Base-by-base conservation (phyloP, 169 alveolate genomes). In the Plasmodium malariae region DNA sequence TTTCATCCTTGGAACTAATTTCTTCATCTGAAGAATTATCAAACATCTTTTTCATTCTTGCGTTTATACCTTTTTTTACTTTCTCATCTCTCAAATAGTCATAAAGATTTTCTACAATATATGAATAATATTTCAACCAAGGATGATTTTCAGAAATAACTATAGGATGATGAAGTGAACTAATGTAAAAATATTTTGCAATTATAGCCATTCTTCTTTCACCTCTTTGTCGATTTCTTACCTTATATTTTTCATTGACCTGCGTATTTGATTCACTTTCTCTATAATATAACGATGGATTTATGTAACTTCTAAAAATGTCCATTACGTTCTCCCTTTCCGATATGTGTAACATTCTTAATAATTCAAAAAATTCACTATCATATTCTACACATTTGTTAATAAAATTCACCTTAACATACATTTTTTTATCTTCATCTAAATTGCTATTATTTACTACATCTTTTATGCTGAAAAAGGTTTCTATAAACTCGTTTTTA, bases 131-230 rank as follows among this genome's bases (percentile, higher is more conserved):
- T 45, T 83, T 83, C 36, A 83, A 34, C 91, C 91, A 83, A 3
- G 91, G 91, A 43, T 83, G 91, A 83, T 83, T 83, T 45, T 83
- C 91, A 3, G 91, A 83, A 49, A 90, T 89, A 48, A 94, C 93
- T 3, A 94, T 92, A 14, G 96, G 96, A 45, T 94, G 96, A 67
- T 94, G 96, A 28, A 94, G 43, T 6, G 91, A 65, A 68, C 83
- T 83, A 55, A 83, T 67, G 51, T 83, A 65, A 65, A 83, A 57
- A 40, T 83, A 83, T 60, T 83, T 83, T 11, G 91, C 71, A n/a
- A 83, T 67, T 28, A 83, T 51, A 19, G 91, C 91, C 3, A 67
- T 67, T 30, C 91, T 65, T 45, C 57, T 83, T 67, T 83, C 91
- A 9, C 67, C 83, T 28, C 45, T 67, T 43, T 83, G 91, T 67